Percentiles rank a stretch among this genome's conserved stretches.
phyloP scores from a whole-genome alignment of 2,329 filamentous ascomycete genomes.

The Cordyceps tenuipes region DNA sequence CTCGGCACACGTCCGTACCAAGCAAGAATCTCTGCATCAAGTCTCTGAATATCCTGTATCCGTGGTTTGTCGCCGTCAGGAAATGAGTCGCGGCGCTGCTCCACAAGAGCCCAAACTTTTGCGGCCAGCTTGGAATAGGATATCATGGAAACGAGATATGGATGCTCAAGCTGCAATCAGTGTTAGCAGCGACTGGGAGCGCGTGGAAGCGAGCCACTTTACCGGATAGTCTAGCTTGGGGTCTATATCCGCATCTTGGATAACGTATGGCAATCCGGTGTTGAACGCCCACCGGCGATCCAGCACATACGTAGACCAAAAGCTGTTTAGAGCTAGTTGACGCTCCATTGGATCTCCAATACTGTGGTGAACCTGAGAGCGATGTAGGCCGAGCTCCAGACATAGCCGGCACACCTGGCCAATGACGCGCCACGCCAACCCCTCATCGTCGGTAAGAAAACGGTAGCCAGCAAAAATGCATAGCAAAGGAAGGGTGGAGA shows the following conservation, averaged over 20 bases:
- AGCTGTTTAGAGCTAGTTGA: slow-evolving; percentile 59
- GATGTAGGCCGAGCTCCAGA: slow-evolving; percentile 74
- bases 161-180: slow-evolving; percentile 38
- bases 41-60: slow-evolving; percentile 59
- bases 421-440: slow-evolving; percentile 78
- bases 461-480: slow-evolving; percentile 57
- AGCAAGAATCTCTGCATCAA: slow-evolving; percentile 76
- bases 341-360: slow-evolving; percentile 64
- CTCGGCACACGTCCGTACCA: slow-evolving; percentile 76
- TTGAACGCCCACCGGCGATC: slow-evolving; percentile 84
- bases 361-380: slow-evolving; percentile 61
- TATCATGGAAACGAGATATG: slow-evolving; percentile 78
- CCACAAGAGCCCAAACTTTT: slow-evolving; percentile 77
- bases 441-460: slow-evolving; percentile 79
- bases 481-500: slow-evolving; percentile 41
- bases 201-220: slow-evolving; percentile 11
- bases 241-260: slow-evolving; percentile 82
- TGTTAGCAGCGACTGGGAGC: slow-evolving; percentile 16
- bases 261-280: slow-evolving; percentile 77
- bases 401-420: slow-evolving; percentile 75
- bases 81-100: slow-evolving; percentile 32
- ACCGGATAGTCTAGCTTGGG: slow-evolving; percentile 71
- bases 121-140: slow-evolving; percentile 74
- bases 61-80: not conserved
- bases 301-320: slow-evolving; percentile 81